These are phyloP conservation scores for Fusarium hostae DNA, from an alignment of 2,329 filamentous ascomycete genomes.

Conservation along the genomic window DNA sequence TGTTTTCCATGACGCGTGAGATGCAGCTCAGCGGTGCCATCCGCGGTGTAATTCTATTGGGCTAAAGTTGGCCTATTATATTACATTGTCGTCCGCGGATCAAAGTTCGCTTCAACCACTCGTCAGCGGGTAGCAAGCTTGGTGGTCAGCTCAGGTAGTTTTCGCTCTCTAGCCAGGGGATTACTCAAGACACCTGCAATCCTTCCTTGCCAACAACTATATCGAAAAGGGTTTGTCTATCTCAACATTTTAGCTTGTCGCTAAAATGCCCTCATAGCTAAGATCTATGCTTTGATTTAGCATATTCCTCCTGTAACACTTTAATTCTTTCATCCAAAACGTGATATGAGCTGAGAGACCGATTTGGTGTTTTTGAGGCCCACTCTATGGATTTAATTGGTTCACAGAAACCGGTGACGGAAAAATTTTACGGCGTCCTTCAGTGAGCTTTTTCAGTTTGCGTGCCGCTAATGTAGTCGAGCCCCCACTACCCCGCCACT, in stretches of 20 bases:
- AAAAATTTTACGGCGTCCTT: constrained; percentile 23
- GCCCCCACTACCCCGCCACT: constrained; percentile 42
- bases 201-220: background rate
- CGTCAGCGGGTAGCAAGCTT: background rate
- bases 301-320: background rate
- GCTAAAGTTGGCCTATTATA: constrained; percentile 6
- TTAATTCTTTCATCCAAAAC: background rate
- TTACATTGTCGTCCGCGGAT: background rate
- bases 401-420: background rate
- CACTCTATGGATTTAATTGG: constrained; percentile 8
- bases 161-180: constrained; percentile 2
- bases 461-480: constrained; percentile 26
- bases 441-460: constrained; percentile 16
- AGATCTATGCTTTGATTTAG: background rate
- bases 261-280: background rate
- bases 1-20: background rate
- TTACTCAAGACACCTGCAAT: background rate
- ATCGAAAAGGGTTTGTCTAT: background rate
- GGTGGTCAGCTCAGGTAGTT: constrained; percentile 4
- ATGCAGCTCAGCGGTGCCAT: background rate
- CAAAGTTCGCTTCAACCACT: background rate
- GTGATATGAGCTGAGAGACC: background rate
- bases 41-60: constrained; percentile 27
- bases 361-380: constrained; percentile 3
- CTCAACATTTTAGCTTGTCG: too few species aligned